Conservation (phyloP, 768 basidiomycete genomes). For the Lactarius evosmus region DNA sequence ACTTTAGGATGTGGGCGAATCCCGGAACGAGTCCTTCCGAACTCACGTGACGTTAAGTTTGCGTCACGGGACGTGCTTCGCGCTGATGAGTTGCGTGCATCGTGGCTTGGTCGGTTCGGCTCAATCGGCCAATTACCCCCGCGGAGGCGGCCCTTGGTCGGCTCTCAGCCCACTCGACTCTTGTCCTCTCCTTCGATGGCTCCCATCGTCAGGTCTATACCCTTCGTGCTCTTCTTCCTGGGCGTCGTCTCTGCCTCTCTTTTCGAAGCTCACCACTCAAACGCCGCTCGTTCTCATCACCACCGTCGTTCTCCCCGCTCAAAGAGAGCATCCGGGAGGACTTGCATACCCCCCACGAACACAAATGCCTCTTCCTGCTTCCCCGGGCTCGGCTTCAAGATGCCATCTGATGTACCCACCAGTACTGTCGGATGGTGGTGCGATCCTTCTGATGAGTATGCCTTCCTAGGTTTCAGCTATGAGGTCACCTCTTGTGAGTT, state of each 20-base stretch:
- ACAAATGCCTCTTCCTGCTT: slow-evolving; percentile 32
- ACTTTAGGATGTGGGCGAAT: neutral
- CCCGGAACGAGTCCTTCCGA: neutral
- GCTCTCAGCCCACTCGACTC: neutral
- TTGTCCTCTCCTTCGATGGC: neutral
- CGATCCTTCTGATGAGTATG: slow-evolving; percentile 57
- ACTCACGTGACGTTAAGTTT: neutral
- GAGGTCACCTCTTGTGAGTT: slow-evolving; percentile 60
- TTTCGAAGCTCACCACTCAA: neutral
- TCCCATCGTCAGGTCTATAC: neutral
- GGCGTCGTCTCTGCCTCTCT: neutral
- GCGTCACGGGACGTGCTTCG: slow-evolving; percentile 1
- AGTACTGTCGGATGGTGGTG: slow-evolving; percentile 48
- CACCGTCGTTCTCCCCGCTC: neutral
- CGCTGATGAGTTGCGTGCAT: no score
- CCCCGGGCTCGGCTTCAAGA: slow-evolving; percentile 46
- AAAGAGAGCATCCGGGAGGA: slow-evolving; percentile 5
- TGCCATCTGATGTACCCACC: slow-evolving; percentile 49
- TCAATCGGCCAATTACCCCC: neutral
- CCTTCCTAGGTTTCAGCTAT: slow-evolving; percentile 74
- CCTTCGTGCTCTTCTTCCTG: neutral
- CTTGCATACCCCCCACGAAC: neutral
- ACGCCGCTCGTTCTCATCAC: neutral
- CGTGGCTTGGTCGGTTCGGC: no score
- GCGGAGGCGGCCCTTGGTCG: neutral